These are phyloP conservation scores for Gnomoniopsis smithogilvyi DNA, from an alignment of 2,329 filamentous ascomycete genomes.

Conservation along the genomic window DNA sequence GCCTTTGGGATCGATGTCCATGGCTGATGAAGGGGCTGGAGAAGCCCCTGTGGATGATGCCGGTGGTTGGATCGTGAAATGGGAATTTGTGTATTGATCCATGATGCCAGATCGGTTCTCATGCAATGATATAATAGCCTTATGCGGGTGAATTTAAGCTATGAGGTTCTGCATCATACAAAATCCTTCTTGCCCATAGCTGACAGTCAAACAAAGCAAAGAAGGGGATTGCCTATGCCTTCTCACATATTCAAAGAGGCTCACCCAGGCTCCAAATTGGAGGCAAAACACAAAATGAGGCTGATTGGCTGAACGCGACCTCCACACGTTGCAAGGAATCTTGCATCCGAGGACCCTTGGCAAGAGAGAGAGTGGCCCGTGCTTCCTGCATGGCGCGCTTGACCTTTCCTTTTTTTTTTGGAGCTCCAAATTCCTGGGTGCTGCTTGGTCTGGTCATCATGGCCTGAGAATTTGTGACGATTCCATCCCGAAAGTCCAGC, in stretches of 20 bases:
- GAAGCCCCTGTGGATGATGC: background rate
- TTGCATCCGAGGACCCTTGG: background rate
- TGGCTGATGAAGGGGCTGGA: background rate
- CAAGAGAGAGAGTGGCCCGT: constrained; percentile 7
- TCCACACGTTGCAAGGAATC: background rate
- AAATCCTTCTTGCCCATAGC: background rate
- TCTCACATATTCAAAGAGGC: background rate
- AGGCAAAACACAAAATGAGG: background rate
- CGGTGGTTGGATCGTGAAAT: constrained; percentile 10
- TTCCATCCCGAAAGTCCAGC: background rate
- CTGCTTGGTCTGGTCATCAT: background rate
- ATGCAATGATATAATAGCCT: background rate
- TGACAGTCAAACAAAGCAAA: no score
- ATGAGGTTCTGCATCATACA: background rate
- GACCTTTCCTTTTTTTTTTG: no score
- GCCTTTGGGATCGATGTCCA: constrained; percentile 11
- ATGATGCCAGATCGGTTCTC: background rate
- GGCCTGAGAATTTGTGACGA: background rate
- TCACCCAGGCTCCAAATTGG: background rate
- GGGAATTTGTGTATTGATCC: constrained; percentile 16
- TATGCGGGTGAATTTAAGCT: background rate
- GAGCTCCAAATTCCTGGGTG: background rate
- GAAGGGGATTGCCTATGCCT: background rate
- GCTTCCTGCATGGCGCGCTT: constrained; percentile 14
- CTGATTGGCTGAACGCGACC: constrained; percentile 11